These are phyloP conservation scores for Exophiala aquamarina DNA, from an alignment of 2,329 filamentous ascomycete genomes.

Conservation along the genomic window DNA sequence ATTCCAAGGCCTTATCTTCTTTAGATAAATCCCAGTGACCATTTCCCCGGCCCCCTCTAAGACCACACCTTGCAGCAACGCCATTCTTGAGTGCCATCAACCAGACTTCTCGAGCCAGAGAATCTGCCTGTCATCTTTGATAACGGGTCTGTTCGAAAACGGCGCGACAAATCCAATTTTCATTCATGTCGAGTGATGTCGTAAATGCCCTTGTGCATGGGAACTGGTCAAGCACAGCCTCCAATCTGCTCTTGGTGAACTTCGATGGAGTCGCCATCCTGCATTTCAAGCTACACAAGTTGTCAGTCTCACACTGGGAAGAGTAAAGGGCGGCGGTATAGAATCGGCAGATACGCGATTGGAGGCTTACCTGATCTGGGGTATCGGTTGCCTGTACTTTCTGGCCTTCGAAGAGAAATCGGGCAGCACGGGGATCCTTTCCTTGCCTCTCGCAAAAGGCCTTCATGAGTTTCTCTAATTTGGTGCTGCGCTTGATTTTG, in stretches of 20 bases:
- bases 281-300: conserved; percentile 79
- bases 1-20: too few relatives aligned
- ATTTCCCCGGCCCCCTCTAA: too few relatives aligned
- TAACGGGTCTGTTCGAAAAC: too few relatives aligned
- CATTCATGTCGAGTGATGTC: too few relatives aligned
- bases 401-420: conserved; percentile 95
- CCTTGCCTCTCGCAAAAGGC: conserved; percentile 97
- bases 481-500: conserved; percentile 97
- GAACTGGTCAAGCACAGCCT: conserved; percentile 43
- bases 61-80: too few relatives aligned
- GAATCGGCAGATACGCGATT: not conserved
- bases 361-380: conserved; percentile 83
- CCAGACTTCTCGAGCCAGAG: too few relatives aligned
- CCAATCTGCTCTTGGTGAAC: conserved; percentile 99
- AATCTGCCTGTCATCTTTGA: too few relatives aligned
- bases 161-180: too few relatives aligned
- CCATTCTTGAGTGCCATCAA: too few relatives aligned
- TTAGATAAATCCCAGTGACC: too few relatives aligned
- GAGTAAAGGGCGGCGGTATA: too few relatives aligned
- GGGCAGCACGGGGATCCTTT: conserved; percentile 78
- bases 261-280: conserved; percentile 91
- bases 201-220: too few relatives aligned
- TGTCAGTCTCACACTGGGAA: conserved; percentile 18
- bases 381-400: conserved; percentile 87
- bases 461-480: conserved; percentile 96